Base-by-base conservation (phyloP, 768 basidiomycete species). In the Rhodosporidiobolus odoratus region DNA sequence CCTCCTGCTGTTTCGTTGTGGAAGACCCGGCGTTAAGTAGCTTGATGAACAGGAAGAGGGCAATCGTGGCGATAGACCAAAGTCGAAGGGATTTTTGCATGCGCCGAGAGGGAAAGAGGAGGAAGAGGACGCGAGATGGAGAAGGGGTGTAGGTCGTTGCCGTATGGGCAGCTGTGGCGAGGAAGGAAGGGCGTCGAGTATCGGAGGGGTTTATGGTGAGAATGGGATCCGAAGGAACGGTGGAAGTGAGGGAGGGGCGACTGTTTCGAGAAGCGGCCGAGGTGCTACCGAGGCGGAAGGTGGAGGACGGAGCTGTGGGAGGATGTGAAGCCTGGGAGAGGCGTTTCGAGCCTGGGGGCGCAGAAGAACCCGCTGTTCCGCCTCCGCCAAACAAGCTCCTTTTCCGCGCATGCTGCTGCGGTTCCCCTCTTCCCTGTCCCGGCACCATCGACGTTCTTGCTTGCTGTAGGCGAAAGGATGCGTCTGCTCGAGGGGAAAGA, bases 61-160 rank as follows among this genome's bases (percentile, higher is more conserved):
- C 34, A 53, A 68, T 8, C 17, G 43, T 4, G 32, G 60, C 66
- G 66, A 68, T 4, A 27, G 48, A 4, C 66, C 66, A 68, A 43
- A 62, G 30, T 19, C 53, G 52, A 16, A 52, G 4, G 25, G 61
- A 21, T 15, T 61, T 60, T 21, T 34, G 27, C 59, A 68, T 62
- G 19, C 53, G 34, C 12, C 66, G 59, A 21, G 47, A 48, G n/a
- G 48, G 50, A 50, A 62, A 9, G 50, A 53, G 10, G 60, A 48
- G 47, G 37, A 27, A 23, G 12, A 0, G 21, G 35, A 4, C 34
- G 60, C 52, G 10, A 32, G 30, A 45, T 45, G 13, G 43, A 45
- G 15, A 32, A 17, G 38, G 16, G 4, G 62, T 19, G 48, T 27
- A 30, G 23, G n/a, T 8, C 10, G 37, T 1, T 9, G 9, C 23